Percentiles rank a stretch among this genome's conserved stretches.
These are phyloP conservation scores for Hypoxylon lienhwacheense DNA, from an alignment of 495 filamentous ascomycete genomes.

Conservation along the genomic window DNA sequence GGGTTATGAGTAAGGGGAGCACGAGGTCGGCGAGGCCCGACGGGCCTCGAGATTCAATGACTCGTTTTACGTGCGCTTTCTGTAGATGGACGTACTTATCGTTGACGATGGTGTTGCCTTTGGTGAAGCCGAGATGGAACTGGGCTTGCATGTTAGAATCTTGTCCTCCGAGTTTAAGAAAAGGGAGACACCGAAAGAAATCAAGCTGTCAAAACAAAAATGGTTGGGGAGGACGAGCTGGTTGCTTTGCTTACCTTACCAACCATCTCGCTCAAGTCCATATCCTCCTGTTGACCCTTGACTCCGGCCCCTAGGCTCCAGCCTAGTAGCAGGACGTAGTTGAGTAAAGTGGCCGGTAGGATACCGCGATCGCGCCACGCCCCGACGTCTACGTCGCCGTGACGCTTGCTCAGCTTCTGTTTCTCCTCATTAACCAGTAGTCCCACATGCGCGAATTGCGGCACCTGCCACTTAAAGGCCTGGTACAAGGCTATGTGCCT, in stretches of 20 bases:
- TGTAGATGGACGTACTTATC: constrained; percentile 83
- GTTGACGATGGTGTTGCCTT: constrained; percentile 84
- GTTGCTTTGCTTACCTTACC: constrained; percentile 56
- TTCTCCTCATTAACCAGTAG: constrained; percentile 72
- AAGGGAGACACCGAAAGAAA: background rate
- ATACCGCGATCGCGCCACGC: constrained; percentile 68
- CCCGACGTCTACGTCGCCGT: constrained; percentile 67
- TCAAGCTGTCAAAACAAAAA: too few relatives aligned
- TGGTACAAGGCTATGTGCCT: constrained; percentile 85
- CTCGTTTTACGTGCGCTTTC: constrained; percentile 59
- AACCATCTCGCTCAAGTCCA: constrained; percentile 69
- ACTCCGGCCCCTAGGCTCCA: constrained; percentile 71
- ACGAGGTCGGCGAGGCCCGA: background rate
- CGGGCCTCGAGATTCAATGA: constrained; percentile 1
- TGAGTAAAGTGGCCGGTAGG: constrained; percentile 73
- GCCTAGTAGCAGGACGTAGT: constrained; percentile 82
- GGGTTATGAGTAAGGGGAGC: constrained; percentile 21
- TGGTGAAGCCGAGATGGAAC: constrained; percentile 84
- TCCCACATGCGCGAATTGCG: constrained; percentile 84
- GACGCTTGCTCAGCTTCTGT: constrained; percentile 90
- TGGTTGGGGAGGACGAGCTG: too few relatives aligned
- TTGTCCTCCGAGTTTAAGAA: background rate
- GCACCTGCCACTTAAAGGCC: constrained; percentile 86
- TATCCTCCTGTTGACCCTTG: constrained; percentile 56
- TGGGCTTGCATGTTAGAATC: constrained; percentile 33